Conservation (phyloP, 371 early-diverging fungal species). For the Rhizopus sp. region DNA sequence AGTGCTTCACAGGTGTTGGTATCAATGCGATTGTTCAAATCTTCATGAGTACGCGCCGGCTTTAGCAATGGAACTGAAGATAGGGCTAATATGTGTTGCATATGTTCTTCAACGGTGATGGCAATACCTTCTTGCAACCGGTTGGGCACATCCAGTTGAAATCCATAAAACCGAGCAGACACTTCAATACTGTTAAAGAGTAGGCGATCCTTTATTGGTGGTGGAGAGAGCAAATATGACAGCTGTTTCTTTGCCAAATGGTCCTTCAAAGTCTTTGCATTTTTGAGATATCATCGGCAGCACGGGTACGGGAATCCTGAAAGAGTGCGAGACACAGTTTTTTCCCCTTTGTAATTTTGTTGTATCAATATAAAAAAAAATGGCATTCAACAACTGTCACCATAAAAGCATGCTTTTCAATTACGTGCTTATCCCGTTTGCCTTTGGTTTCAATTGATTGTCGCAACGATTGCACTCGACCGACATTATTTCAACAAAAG, state of each 20-base stretch:
- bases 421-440: no score
- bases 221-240: not conserved
- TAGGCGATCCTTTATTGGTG: slow-evolving; percentile 6
- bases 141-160: slow-evolving; percentile 12
- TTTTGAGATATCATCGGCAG: not conserved
- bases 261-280: slow-evolving; percentile 2
- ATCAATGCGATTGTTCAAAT: slow-evolving; percentile 13
- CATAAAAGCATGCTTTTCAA: no score
- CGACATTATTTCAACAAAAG: no score
- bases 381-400: no score
- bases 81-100: slow-evolving; percentile 13
- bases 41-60: slow-evolving; percentile 11
- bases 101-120: slow-evolving; percentile 11
- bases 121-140: slow-evolving; percentile 12
- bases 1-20: slow-evolving; percentile 6
- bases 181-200: slow-evolving; percentile 3
- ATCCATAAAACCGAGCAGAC: slow-evolving; percentile 4
- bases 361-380: no score
- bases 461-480: no score
- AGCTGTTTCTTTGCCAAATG: slow-evolving; percentile 6
- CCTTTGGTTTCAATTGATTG: no score
- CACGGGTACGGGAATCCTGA: not conserved
- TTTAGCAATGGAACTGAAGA: slow-evolving; percentile 11
- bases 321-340: slow-evolving; percentile 3
- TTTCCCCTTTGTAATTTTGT: slow-evolving; percentile 6